These are phyloP conservation scores for Schizopora paradoxa DNA, from an alignment of 1,284 basidiomycete species.

Conservation along the genomic window DNA sequence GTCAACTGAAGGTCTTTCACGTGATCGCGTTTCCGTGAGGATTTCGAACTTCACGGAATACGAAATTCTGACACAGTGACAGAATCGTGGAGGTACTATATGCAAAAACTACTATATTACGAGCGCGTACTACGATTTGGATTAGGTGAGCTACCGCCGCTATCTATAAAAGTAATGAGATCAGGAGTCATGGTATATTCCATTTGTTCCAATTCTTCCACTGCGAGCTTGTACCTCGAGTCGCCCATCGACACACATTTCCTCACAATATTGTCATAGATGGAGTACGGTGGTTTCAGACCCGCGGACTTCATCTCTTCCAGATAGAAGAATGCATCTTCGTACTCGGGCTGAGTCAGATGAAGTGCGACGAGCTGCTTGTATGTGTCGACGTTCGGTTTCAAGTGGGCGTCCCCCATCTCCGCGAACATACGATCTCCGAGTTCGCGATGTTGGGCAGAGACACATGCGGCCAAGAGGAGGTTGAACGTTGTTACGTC, in stretches of 20 bases:
- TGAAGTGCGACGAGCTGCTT: slow-evolving; percentile 63
- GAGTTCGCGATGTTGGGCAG: slow-evolving; percentile 48
- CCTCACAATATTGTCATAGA: slow-evolving; percentile 61
- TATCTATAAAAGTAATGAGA: slow-evolving; percentile 33
- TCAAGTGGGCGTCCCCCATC: slow-evolving; percentile 50
- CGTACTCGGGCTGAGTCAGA: slow-evolving; percentile 67
- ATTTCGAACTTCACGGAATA: too few species aligned
- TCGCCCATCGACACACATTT: slow-evolving; percentile 58
- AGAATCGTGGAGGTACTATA: too few species aligned
- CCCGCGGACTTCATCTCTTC: slow-evolving; percentile 77
- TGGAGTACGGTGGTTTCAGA: slow-evolving; percentile 44
- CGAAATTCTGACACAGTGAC: too few species aligned
- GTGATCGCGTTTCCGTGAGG: too few species aligned
- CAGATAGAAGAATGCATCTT: slow-evolving; percentile 83
- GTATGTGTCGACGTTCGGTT: slow-evolving; percentile 56
- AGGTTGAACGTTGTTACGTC: slow-evolving; percentile 65
- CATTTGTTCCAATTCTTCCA: slow-evolving; percentile 63
- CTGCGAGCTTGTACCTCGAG: slow-evolving; percentile 56
- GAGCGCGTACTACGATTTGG: too few species aligned
- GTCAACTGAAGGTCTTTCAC: too few species aligned
- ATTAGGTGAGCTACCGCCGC: slow-evolving; percentile 24
- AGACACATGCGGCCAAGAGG: slow-evolving; percentile 61
- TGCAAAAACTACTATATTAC: too few species aligned
- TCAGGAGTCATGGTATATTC: slow-evolving; percentile 34
- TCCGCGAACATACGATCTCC: slow-evolving; percentile 58